Conservation (phyloP, 306 rosid genomes). For the Erythrophleum fordii region DNA sequence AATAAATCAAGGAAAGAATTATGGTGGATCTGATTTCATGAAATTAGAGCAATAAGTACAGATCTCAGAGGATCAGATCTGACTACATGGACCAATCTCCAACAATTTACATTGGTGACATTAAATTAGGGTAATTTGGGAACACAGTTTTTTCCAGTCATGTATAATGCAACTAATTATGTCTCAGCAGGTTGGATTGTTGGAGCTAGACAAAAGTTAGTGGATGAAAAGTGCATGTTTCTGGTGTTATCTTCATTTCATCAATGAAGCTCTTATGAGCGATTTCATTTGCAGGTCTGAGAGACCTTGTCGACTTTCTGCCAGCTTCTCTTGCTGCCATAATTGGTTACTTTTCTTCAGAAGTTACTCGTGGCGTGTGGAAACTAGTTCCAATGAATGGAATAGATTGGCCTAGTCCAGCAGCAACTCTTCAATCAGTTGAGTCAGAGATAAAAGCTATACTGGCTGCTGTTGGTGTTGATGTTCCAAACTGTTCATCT, state of each 20-base stretch:
- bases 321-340: slow-evolving; percentile 81
- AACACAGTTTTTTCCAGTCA: slow-evolving; percentile 7
- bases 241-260: slow-evolving; percentile 32
- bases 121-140: slow-evolving; percentile 34
- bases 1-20: too few relatives aligned
- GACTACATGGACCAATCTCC: too few relatives aligned
- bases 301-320: slow-evolving; percentile 79
- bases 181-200: slow-evolving; percentile 19
- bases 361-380: slow-evolving; percentile 86
- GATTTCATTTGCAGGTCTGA: slow-evolving; percentile 69
- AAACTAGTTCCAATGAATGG: slow-evolving; percentile 85
- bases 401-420: slow-evolving; percentile 92
- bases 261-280: slow-evolving; percentile 30
- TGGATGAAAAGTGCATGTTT: slow-evolving; percentile 31
- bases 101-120: neutral
- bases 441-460: slow-evolving; percentile 71
- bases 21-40: too few relatives aligned
- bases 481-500: slow-evolving; percentile 55
- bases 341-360: slow-evolving; percentile 80
- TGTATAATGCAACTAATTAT: slow-evolving; percentile 27
- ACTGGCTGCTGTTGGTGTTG: slow-evolving; percentile 70
- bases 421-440: slow-evolving; percentile 59
- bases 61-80: too few relatives aligned
- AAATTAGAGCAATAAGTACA: too few relatives aligned
- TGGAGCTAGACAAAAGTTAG: slow-evolving; percentile 23